Base-by-base conservation (phyloP, 2,329 filamentous ascomycete species). In the Byssothecium circinans region DNA sequence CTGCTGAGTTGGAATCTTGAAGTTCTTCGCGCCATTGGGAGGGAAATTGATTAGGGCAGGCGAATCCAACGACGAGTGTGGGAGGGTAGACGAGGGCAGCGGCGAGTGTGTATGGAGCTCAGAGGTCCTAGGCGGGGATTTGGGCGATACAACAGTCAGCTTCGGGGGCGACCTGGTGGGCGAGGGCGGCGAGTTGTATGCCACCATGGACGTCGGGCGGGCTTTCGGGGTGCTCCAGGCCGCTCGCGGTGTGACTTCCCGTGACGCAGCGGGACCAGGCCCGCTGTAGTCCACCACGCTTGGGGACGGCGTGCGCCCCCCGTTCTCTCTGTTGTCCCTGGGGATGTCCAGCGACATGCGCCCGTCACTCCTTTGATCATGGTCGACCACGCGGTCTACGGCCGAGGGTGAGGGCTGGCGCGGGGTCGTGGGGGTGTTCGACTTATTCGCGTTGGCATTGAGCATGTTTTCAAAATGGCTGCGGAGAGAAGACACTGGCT, bases 391-490 rank as follows among this genome's bases (percentile, higher is more conserved):
- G 41, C 61, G 61, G 47, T 67, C 61, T 43, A 50, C 29, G 19
- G 61, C 50, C 23, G 65, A 78, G 18, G 63, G 62, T 18, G 66
- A 67, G 55, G 57, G 53, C 45, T 30, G 66, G 50, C 11, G 56
- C 48, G 43, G 61, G 37, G 8, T 60, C 43, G 33, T 62, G 49
- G 7, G 56, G 45, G 36, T 22, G 36, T 11, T 10, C n/a, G 36
- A 2, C 11, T 25, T 39, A 20, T 11, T 18, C 17, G 4, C 14
- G 8, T n/a, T 39, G 4, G 59, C 57, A 48, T 57, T 81, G 56
- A 80, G 77, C 75, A 92, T 84, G 65, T 86, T 89, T 76, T 94
- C 89, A 69, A 92, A 94, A 61, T 88, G 85, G 54, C 87, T 89
- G 52, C 86, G 81, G 51, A 94, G 77, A 42, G 88, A 91, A 42